Evolutionary conservation across 352 stramenopile genomes (phyloP).

Genomic region (Globisporangium apiculatum): DNA sequence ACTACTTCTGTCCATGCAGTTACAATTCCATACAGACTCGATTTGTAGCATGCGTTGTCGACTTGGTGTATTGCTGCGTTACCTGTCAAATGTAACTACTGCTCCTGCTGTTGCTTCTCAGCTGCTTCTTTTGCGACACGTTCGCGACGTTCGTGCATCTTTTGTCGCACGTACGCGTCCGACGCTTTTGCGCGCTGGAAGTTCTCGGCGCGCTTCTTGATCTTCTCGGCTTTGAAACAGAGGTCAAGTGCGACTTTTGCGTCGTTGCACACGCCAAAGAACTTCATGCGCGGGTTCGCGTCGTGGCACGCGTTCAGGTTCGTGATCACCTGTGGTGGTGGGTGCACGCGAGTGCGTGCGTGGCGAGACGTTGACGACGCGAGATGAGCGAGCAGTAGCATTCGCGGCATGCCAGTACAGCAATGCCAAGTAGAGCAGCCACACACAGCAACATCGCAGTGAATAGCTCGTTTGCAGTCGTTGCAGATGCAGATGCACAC

Average conservation of each 20-base stretch:
- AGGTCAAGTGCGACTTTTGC: constrained; percentile 68
- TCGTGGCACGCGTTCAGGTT: constrained; percentile 65
- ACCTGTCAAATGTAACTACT: background rate
- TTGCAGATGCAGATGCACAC: background rate
- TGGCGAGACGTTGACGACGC: background rate
- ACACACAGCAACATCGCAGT: too few relatives aligned
- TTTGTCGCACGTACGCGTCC: constrained; percentile 63
- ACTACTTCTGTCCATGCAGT: too few relatives aligned
- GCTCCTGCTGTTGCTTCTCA: constrained; percentile 1
- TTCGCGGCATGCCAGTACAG: background rate
- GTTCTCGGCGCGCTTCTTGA: constrained; percentile 52
- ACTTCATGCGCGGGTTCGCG: constrained; percentile 71
- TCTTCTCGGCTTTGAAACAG: constrained; percentile 75
- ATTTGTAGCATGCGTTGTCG: background rate
- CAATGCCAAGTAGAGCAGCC: background rate
- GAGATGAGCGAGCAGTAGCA: too few relatives aligned
- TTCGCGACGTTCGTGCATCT: constrained; percentile 68
- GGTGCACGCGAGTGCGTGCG: too few relatives aligned
- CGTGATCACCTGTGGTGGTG: constrained; percentile 46
- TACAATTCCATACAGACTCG: background rate
- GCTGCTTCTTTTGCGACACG: constrained; percentile 18
- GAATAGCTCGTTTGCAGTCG: too few relatives aligned
- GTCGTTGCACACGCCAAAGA: constrained; percentile 64
- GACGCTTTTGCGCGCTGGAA: constrained; percentile 57
- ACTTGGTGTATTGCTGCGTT: background rate